Conservation (phyloP, 148 eudicot genomes). For the Rhododendron simsii region DNA sequence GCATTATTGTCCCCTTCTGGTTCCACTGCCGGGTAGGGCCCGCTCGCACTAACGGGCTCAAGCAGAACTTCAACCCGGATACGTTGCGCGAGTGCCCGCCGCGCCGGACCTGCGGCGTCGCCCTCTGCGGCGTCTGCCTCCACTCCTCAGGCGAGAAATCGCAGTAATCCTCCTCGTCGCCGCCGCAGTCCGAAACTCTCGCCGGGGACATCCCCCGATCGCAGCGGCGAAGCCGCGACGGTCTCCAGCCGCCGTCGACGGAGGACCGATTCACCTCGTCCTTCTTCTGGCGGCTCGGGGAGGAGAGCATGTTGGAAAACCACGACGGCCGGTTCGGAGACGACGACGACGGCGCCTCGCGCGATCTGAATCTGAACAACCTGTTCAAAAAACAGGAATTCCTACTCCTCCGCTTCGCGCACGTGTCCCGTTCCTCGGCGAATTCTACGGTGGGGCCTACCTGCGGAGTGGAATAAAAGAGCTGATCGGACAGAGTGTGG, state of each 20-base stretch:
- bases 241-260: constrained; percentile 6
- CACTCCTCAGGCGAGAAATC: constrained; percentile 27
- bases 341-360: constrained; percentile 4
- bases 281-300: constrained; percentile 14
- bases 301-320: constrained; percentile 17
- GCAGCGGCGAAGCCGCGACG: neutral
- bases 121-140: constrained; percentile 35
- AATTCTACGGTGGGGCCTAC: constrained; percentile 26
- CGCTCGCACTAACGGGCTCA: constrained; percentile 62
- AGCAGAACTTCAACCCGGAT: constrained; percentile 38
- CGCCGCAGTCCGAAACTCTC: constrained; percentile 32
- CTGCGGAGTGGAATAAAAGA: constrained; percentile 62
- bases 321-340: constrained; percentile 35
- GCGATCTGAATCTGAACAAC: constrained; percentile 68
- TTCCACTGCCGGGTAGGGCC: constrained; percentile 47
- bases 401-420: constrained; percentile 10
- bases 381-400: constrained; percentile 28
- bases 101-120: constrained; percentile 7
- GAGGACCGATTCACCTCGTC: constrained; percentile 14
- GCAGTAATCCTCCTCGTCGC: constrained; percentile 28
- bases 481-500: constrained; percentile 22
- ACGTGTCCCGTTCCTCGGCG: neutral
- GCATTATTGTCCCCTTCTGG: constrained; percentile 21
- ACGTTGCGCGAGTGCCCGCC: constrained; percentile 21
- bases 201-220: constrained; percentile 83